Conservation (phyloP, 129 eudicot genomes). For the Arctium minus region DNA sequence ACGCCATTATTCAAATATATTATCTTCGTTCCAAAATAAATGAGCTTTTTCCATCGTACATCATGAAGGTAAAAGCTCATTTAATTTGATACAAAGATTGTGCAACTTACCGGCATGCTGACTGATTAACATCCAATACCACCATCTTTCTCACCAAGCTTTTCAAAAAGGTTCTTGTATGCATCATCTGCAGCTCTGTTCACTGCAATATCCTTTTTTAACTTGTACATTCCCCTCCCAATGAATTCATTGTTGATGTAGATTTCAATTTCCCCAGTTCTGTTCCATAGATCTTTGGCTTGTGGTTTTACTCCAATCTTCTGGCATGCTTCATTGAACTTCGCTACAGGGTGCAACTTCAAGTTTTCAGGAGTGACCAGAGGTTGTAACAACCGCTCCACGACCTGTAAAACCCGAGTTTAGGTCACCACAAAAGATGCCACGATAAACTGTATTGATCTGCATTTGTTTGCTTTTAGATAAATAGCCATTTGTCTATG, state of each 20-base stretch:
- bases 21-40: slow-evolving; percentile 25
- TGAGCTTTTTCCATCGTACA: slow-evolving; percentile 19
- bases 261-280: slow-evolving; percentile 36
- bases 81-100: slow-evolving; percentile 27
- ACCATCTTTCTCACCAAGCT: slow-evolving; percentile 21
- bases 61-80: slow-evolving; percentile 22
- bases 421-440: not conserved
- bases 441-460: not conserved
- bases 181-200: slow-evolving; percentile 68
- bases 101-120: not conserved
- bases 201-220: slow-evolving; percentile 41
- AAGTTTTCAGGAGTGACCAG: slow-evolving; percentile 45
- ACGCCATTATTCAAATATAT: not conserved
- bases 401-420: slow-evolving; percentile 24
- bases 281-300: slow-evolving; percentile 34
- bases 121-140: not conserved
- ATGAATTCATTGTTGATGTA: slow-evolving; percentile 23
- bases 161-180: slow-evolving; percentile 21
- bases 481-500: not conserved
- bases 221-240: slow-evolving; percentile 39
- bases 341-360: slow-evolving; percentile 36
- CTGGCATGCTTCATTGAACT: slow-evolving; percentile 54
- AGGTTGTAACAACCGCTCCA: slow-evolving; percentile 45
- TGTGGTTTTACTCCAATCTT: slow-evolving; percentile 27
- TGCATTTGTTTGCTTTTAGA: not conserved